phyloP scores from a whole-genome alignment of 2,329 filamentous ascomycete species.

The Monosporascus sp. region DNA sequence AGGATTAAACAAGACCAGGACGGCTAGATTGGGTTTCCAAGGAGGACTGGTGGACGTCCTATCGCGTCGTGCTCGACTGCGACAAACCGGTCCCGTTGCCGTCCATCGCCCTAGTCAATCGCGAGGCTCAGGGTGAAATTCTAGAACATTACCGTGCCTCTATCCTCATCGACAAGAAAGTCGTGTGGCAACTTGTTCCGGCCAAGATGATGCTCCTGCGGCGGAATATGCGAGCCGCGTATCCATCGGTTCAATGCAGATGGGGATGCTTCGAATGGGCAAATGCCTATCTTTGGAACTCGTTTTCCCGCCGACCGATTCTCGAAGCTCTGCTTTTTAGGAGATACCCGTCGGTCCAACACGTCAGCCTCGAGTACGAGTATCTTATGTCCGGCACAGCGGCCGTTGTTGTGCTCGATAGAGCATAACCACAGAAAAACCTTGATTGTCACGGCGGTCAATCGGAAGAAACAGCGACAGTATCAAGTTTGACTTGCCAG shows the following conservation, averaged over 20 bases:
- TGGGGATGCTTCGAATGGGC: conserved; percentile 4
- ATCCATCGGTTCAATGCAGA: conserved; percentile 1
- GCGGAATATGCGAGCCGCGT: conserved; percentile 1
- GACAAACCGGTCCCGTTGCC: background rate
- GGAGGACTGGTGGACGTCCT: conserved; percentile 4
- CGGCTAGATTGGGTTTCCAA: conserved; percentile 4
- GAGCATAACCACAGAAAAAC: background rate
- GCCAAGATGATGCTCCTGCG: background rate
- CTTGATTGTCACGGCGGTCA: conserved; percentile 1
- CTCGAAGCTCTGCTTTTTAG: conserved; percentile 2
- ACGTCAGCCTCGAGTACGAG: conserved; percentile 7
- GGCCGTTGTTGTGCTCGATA: conserved; percentile 1
- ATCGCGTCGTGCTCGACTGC: conserved; percentile 1
- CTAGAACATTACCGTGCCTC: background rate
- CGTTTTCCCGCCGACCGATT: background rate
- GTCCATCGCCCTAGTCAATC: background rate
- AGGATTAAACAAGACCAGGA: conserved; percentile 4
- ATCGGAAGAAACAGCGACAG: background rate
- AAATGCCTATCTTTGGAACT: conserved; percentile 2
- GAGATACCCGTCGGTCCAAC: conserved; percentile 1
- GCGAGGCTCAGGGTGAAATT: conserved; percentile 3
- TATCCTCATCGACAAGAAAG: background rate
- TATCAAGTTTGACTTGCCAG: background rate
- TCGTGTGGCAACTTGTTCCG: background rate
- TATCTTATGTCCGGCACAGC: background rate